Percentiles rank a stretch among this genome's conserved stretches.
These are phyloP conservation scores for Pseudogymnoascus sp. DNA, from an alignment of 2,329 filamentous ascomycete genomes.

Conservation along the genomic window DNA sequence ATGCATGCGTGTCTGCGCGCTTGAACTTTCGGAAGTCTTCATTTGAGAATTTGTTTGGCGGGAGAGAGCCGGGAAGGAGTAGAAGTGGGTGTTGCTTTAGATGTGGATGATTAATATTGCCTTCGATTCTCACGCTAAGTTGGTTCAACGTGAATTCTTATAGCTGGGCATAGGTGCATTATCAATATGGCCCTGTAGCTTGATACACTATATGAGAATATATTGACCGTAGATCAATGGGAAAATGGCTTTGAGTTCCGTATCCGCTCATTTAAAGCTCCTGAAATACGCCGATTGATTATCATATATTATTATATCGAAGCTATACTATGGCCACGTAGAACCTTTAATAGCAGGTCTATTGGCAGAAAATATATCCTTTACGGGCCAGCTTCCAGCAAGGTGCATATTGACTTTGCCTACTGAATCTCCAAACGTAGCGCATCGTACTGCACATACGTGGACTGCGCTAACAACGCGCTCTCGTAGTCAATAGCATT, in stretches of 20 bases:
- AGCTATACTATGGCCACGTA: background rate
- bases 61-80: background rate
- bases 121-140: background rate
- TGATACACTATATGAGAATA: background rate
- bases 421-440: slow-evolving; percentile 48
- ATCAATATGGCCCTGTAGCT: background rate
- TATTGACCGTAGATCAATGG: background rate
- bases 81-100: background rate
- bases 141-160: background rate
- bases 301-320: background rate
- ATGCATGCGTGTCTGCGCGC: slow-evolving; percentile 22
- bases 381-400: background rate
- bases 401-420: background rate
- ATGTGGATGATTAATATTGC: background rate
- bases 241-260: background rate
- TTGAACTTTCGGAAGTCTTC: slow-evolving; percentile 26
- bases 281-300: background rate
- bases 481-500: slow-evolving; percentile 52
- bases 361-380: background rate
- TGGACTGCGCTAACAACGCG: slow-evolving; percentile 43
- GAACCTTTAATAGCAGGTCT: background rate
- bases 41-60: slow-evolving; percentile 29
- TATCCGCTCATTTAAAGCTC: background rate
- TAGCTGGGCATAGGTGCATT: background rate
- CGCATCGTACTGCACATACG: slow-evolving; percentile 61